phyloP scores from a whole-genome alignment of 371 early-diverging fungal genomes.

The Circinella minor region DNA sequence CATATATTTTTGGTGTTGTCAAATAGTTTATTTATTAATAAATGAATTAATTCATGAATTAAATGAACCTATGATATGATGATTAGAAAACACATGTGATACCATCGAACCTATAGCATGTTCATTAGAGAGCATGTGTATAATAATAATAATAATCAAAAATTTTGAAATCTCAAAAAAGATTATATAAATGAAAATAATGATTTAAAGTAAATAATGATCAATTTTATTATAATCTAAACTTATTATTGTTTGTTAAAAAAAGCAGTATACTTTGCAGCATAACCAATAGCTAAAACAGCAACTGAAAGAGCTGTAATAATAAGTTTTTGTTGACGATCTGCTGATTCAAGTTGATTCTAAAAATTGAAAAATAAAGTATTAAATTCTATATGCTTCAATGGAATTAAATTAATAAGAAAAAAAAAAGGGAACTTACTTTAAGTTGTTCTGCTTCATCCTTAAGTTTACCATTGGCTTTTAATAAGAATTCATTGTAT shows the following conservation, averaged over 20 bases:
- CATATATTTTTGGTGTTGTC: too few relatives aligned
- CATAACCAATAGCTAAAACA: neutral
- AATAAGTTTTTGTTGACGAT: conserved; percentile 3
- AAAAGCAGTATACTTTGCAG: neutral
- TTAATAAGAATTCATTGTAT: conserved; percentile 40
- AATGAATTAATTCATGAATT: too few relatives aligned
- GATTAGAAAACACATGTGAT: too few relatives aligned
- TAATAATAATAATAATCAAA: too few relatives aligned
- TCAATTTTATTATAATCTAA: too few relatives aligned
- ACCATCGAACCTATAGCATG: too few relatives aligned
- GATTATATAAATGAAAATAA: too few relatives aligned
- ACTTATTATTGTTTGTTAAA: neutral
- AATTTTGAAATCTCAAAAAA: too few relatives aligned
- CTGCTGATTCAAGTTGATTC: neutral
- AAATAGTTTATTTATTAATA: too few relatives aligned
- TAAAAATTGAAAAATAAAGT: neutral
- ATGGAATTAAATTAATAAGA: neutral
- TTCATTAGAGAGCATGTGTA: too few relatives aligned
- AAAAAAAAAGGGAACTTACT: neutral
- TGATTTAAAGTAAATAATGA: too few relatives aligned
- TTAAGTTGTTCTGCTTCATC: conserved; percentile 20
- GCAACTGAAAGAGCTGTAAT: neutral
- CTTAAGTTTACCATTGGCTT: conserved; percentile 37
- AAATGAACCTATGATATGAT: too few relatives aligned
- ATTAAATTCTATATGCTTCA: neutral